Evolutionary conservation across 495 filamentous ascomycete genomes (phyloP).

Genomic region (Neurospora sp.): DNA sequence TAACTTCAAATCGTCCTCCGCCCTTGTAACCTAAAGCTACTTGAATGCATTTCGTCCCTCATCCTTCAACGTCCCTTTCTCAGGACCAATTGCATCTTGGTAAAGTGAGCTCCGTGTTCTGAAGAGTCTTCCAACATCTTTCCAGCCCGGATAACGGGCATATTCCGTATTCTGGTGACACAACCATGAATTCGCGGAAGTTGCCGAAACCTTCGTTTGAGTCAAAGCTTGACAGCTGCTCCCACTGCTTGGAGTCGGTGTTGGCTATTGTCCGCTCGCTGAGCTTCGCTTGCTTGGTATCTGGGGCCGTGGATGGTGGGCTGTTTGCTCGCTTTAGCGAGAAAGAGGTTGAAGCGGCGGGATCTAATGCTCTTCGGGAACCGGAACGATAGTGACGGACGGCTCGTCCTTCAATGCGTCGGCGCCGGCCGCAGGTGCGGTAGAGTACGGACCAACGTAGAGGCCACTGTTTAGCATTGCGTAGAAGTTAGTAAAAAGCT

Average conservation of each 20-base stretch:
- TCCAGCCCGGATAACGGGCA: too few species aligned
- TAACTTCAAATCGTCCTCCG: background rate
- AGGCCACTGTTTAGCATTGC: background rate
- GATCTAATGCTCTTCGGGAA: background rate
- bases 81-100: too few species aligned
- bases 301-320: background rate
- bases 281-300: background rate
- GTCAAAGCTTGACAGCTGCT: background rate
- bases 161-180: too few species aligned
- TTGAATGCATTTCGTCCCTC: background rate
- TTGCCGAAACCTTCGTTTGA: too few species aligned
- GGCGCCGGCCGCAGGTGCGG: background rate
- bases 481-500: background rate
- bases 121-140: background rate
- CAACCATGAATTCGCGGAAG: too few species aligned
- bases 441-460: background rate
- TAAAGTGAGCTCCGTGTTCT: background rate
- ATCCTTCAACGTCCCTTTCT: too few species aligned
- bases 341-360: background rate
- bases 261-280: background rate
- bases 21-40: background rate
- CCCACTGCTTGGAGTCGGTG: background rate
- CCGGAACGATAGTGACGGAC: background rate
- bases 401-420: background rate
- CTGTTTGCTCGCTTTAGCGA: background rate